Base-by-base conservation (phyloP, 139 green algal genomes). In the Edaphochlamys debaryana region DNA sequence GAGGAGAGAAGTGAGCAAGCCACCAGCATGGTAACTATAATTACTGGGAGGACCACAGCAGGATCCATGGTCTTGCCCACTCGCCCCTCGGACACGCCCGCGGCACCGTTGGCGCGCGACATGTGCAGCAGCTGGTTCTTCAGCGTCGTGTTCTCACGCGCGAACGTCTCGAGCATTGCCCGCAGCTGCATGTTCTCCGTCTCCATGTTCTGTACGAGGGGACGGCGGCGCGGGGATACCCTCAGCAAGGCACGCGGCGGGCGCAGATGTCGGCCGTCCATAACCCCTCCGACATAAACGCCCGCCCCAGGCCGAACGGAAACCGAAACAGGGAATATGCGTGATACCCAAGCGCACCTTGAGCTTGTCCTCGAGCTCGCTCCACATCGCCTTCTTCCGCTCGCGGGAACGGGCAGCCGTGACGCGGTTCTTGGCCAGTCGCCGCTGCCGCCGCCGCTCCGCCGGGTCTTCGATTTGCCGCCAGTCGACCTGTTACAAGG, bases 381-480 rank as follows among this genome's bases (percentile, higher is more conserved):
- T 36, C 87, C 87, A 82, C 80, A 88, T 81, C 27, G 78, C 81
- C 82, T 95, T 95, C 82, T 94, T 94, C 48, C 92, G 85, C 79
- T 94, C 86, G 36, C 92, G 90, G 2, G 85, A 91, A 9, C 89
- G 85, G 0, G 90, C 90, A n/a, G 92, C 92, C 4, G 92, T 95
- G 5, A 93, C 45, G 15, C 92, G 89, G 77, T 95, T 95, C 84
- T 95, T 95, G 8, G 92, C 92, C 63, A 94, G 66, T 1, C 91
- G 79, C 2, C 89, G 88, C 80, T 94, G 91, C 6, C 84, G 77
- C 36, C 90, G 89, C 25, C 91, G 87, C 82, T 94, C 91, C 0
- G 84, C 87, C 29, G 90, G 88, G 71, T 94, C 91, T 7, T 85
- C 81, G 19, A 94, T 93, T 27, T 77, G 52, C 13, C 88, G 84